Evolutionary conservation across 352 stramenopile genomes (phyloP), one percentile per base, ranked within the genome.

Genomic region (Phytopythium sindhum): DNA sequence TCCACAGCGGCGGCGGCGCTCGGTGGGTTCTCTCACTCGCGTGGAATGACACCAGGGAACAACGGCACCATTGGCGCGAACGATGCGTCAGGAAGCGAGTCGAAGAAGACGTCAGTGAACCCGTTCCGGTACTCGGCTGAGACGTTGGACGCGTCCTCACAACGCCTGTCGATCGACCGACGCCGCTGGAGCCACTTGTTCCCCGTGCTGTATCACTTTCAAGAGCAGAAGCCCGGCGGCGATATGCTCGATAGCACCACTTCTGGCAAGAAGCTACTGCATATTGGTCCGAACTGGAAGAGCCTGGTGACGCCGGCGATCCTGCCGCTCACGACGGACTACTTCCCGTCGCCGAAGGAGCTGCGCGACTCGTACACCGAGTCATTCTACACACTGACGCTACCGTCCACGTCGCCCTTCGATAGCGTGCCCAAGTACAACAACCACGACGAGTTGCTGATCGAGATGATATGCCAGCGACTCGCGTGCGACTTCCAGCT

Each of bases 141-240:
- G 19, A 73, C 67, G 8, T 24, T 78, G 54, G 69, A 68, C 63
- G 74, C 50, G 24, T 65, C 55, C 55, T 67, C 69, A 5, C 67
- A 80, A 17, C 61, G 53, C 50, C 60, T 91, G 33, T 91, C 81
- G 19, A 88, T 66, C 24, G 98, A 99, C 77, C 82, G 95, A 37
- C 79, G 95, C 17, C 75, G 97, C 65, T 99, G 97, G 97, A 98
- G 81, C 53, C 96, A 99, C 68, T 87, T 99, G 15, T 99, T 99
- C 60, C 95, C 97, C 45, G 63, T 76, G 29, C 81, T 76, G 10
- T 68, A 58, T 28, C 58, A 78, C 23, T 33, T 55, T 0, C 23
- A 23, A 77, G 65, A 41, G 2, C 42, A 15, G 14, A 9, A 35
- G 19, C 28, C 31, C 51, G 66, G 17, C 60, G 61, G 14, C 3